Conservation (phyloP, 75 land plant species). For the Pinus tabuliformis region DNA sequence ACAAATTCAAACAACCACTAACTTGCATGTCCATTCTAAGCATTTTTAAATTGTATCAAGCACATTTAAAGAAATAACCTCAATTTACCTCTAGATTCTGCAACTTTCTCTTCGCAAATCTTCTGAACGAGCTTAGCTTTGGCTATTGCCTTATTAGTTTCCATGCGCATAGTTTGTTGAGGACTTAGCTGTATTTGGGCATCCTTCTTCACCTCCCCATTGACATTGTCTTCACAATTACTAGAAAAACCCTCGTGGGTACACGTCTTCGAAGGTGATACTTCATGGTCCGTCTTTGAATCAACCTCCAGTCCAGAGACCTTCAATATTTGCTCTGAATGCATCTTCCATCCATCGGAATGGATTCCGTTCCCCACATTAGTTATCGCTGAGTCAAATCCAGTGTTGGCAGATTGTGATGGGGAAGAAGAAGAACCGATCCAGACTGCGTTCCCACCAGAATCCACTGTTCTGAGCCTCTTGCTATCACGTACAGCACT, state of each 20-base stretch:
- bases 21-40: background rate
- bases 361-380: too few species aligned
- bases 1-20: background rate
- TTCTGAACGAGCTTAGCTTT: conserved; percentile 54
- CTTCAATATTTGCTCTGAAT: too few species aligned
- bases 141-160: conserved; percentile 66
- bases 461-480: conserved; percentile 1
- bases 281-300: background rate
- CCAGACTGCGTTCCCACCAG: background rate
- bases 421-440: background rate
- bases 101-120: conserved; percentile 49
- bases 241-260: background rate
- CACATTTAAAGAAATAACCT: background rate
- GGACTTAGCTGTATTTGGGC: conserved; percentile 1
- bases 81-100: conserved; percentile 33
- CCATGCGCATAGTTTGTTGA: conserved; percentile 57
- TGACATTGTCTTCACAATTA: background rate
- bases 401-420: too few species aligned
- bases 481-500: conserved; percentile 1
- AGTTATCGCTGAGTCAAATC: too few species aligned
- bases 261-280: background rate
- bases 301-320: too few species aligned
- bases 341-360: too few species aligned
- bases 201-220: conserved; percentile 7
- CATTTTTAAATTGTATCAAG: background rate